Evolutionary conservation across 2,329 filamentous ascomycete genomes (phyloP), one percentile per base, ranked within the genome.

Genomic region (Fonsecaea pedrosoi): DNA sequence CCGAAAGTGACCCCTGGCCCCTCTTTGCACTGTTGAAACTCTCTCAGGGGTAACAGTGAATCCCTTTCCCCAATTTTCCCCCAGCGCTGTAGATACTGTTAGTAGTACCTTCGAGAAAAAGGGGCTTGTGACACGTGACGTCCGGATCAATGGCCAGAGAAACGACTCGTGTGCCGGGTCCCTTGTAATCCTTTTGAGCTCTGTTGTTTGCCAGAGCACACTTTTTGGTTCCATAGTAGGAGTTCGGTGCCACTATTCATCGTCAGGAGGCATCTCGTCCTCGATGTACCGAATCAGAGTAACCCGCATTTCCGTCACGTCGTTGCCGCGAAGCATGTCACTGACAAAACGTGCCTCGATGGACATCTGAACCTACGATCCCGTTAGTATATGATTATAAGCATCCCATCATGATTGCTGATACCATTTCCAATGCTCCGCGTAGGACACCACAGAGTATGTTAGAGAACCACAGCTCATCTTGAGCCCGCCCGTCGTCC

Each of bases 381-480:
- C 15, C 7, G 54, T 62, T 34, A 67, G 66, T 62, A 18, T n/a
- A 48, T 64, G 54, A 40, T 40, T 53, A 58, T 53, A 58, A 67
- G 63, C 57, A 34, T 13, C 40, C 12, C 58, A 34, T 34, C 54
- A 37, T 35, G 21, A 8, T 60, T 32, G 56, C 13, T 42, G 75
- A 72, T 75, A 98, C 94, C 95, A 99, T 99, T 79, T 99, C 95
- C 66, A 99, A 80, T 0, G 94, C 90, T 13, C 95, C 95, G 73
- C 95, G 86, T 68, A 99, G 82, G 53, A 99, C 92, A 53, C 95
- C 95, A 74, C 95, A 97, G 53, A 98, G 86, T 65, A 99, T 96
- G 79, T 98, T 99, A 4, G 93, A 97, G 79, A 96, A 99, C 95
- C 95, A 99, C 45, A 99, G 83, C 81, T 98, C 94, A 75, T 97